A percentile compares a stretch with the other conserved stretches of the same genome.
phyloP scores from a whole-genome alignment of 129 eudicot species.

The Lonicera japonica region DNA sequence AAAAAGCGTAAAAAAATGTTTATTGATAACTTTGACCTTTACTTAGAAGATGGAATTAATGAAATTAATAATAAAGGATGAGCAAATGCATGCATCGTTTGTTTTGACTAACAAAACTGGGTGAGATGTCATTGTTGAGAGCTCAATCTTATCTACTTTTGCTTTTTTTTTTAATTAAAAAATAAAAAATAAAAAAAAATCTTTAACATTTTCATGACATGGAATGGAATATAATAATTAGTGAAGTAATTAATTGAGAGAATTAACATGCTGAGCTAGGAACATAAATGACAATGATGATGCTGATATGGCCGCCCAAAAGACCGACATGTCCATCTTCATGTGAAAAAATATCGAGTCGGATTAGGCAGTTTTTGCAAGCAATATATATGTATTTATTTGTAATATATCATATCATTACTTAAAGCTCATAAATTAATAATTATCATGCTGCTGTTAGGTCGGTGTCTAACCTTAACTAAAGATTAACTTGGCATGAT shows the following conservation, averaged over 20 bases:
- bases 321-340: constrained; percentile 33
- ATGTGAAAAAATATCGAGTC: neutral
- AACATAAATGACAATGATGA: constrained; percentile 2
- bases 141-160: neutral
- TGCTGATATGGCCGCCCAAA: constrained; percentile 17
- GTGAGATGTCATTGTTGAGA: neutral
- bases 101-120: neutral
- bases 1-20: no score
- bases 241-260: no score
- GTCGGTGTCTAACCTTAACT: constrained; percentile 59
- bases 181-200: no score
- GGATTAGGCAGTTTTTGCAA: constrained; percentile 23
- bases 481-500: neutral
- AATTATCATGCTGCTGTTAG: constrained; percentile 47
- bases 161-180: no score
- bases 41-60: neutral
- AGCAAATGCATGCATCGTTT: neutral
- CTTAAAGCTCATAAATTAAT: neutral
- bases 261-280: neutral
- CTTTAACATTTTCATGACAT: no score
- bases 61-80: neutral
- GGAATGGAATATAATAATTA: no score
- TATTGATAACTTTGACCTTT: neutral
- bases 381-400: neutral
- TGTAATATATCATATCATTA: constrained; percentile 15